Conservation (phyloP, 805 yeast species). For the Saturnispora besseyi region DNA sequence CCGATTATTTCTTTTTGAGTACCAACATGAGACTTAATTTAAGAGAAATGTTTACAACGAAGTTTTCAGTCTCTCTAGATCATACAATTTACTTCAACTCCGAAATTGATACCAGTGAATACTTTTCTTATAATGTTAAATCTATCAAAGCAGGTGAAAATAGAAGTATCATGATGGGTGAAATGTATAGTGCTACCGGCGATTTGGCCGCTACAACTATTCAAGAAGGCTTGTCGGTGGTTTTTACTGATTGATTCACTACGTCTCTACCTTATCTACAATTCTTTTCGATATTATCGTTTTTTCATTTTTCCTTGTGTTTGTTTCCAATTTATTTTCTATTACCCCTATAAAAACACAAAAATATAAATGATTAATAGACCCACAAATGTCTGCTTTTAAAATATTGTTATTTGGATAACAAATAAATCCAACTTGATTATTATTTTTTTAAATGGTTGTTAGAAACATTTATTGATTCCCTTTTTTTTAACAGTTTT, state of each 20-base stretch:
- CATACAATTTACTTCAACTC: conserved; percentile 59
- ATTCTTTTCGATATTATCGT: neutral
- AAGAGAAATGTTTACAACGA: conserved; percentile 36
- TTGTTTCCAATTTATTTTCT: neutral
- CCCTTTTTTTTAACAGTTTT: neutral
- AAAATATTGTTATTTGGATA: neutral
- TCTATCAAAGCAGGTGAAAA: conserved; percentile 43
- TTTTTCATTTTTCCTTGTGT: neutral
- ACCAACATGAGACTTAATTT: conserved; percentile 44
- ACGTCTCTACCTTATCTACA: neutral
- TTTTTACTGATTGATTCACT: conserved; percentile 19
- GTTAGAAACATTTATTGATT: neutral
- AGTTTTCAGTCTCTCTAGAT: conserved; percentile 53
- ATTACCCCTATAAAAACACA: neutral
- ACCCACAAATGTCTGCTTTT: neutral
- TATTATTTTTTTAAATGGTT: neutral
- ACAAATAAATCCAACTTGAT: neutral
- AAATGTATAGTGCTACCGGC: conserved; percentile 42
- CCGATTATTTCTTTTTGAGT: conserved; percentile 49
- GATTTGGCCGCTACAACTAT: conserved; percentile 48
- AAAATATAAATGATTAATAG: neutral
- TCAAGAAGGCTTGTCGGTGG: conserved; percentile 54
- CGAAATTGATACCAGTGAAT: conserved; percentile 34
- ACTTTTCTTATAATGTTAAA: conserved; percentile 42
- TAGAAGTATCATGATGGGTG: conserved; percentile 49